Conservation (phyloP, 2,329 filamentous ascomycete species). For the Pseudocercospora pini-densiflorae region DNA sequence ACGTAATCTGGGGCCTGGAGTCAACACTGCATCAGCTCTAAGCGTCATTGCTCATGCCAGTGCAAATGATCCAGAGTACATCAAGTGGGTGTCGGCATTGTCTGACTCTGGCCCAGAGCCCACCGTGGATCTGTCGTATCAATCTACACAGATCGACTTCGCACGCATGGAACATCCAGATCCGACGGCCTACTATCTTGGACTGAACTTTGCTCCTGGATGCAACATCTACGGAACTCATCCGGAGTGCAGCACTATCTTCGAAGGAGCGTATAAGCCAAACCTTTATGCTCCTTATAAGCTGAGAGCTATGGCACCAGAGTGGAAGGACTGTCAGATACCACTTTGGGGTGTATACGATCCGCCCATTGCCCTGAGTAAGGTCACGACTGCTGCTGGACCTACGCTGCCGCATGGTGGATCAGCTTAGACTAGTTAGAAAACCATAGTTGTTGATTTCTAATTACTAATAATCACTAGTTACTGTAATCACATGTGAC, state of each 20-base stretch:
- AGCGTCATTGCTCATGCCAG: slow-evolving; percentile 19
- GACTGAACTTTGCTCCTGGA: slow-evolving; percentile 17
- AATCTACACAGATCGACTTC: slow-evolving; percentile 8
- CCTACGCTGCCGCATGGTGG: too few species aligned
- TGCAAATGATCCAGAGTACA: slow-evolving; percentile 15
- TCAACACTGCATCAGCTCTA: slow-evolving; percentile 12
- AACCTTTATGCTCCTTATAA: slow-evolving; percentile 22
- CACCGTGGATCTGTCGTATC: neutral
- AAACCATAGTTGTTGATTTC: too few species aligned
- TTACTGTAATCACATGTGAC: too few species aligned
- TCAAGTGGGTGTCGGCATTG: slow-evolving; percentile 1
- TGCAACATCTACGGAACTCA: slow-evolving; percentile 11
- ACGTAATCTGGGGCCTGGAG: slow-evolving; percentile 4
- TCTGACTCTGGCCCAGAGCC: neutral
- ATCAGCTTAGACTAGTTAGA: too few species aligned
- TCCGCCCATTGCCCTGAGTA: slow-evolving; percentile 21
- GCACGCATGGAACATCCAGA: slow-evolving; percentile 20
- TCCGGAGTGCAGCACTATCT: slow-evolving; percentile 27
- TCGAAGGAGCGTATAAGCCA: slow-evolving; percentile 25
- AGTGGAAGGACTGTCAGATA: slow-evolving; percentile 21
- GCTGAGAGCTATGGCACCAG: slow-evolving; percentile 20
- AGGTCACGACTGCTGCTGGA: too few species aligned
- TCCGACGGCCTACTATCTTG: slow-evolving; percentile 24
- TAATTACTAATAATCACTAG: too few species aligned
- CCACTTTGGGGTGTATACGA: slow-evolving; percentile 27